Conservation (phyloP, 1,139 yeast species). For the Diutina siamensis region DNA sequence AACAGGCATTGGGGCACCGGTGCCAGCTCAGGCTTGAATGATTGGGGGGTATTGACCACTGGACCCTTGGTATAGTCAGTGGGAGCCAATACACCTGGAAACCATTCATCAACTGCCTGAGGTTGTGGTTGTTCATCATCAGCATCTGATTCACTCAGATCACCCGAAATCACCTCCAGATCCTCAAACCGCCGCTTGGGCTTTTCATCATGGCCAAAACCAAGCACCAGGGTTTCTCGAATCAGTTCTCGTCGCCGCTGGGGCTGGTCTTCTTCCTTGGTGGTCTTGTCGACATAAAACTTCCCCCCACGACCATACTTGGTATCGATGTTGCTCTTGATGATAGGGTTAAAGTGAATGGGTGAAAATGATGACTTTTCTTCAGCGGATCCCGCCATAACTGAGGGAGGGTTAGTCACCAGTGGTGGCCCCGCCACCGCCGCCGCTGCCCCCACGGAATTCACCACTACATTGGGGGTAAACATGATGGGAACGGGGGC, state of each 20-base stretch:
- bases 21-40: background rate
- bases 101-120: background rate
- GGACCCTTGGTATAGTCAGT: background rate
- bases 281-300: constrained; percentile 42
- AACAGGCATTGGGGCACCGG: too few species aligned
- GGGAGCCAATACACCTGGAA: background rate
- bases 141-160: constrained; percentile 5
- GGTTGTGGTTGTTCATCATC: background rate
- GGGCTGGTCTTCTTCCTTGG: constrained; percentile 17
- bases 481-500: constrained; percentile 61
- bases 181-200: background rate
- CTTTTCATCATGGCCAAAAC: background rate
- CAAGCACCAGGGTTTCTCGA: constrained; percentile 6
- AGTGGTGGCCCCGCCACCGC: constrained; percentile 5
- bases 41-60: background rate
- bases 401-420: background rate
- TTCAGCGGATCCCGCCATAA: background rate
- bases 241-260: constrained; percentile 14
- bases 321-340: constrained; percentile 63
- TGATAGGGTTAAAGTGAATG: constrained; percentile 65
- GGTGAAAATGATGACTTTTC: constrained; percentile 48
- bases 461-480: constrained; percentile 39
- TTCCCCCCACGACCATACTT: constrained; percentile 83
- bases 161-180: background rate
- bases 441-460: background rate